Evolutionary conservation across 2,329 filamentous ascomycete genomes (phyloP).

Genomic region (Aspergillus versicolor): DNA sequence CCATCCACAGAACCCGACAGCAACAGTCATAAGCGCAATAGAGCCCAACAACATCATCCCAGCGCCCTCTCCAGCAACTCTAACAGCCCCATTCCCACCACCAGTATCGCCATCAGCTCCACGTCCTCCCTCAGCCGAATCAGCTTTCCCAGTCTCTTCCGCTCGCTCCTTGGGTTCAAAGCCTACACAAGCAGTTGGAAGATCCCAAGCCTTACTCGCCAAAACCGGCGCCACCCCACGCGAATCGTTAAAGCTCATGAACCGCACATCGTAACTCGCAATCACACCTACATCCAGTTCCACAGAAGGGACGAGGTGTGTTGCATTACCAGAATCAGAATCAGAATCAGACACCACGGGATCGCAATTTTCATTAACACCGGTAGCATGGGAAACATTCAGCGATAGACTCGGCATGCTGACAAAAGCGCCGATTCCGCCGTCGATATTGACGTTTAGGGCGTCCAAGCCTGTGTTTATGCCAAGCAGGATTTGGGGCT

Average conservation of each 20-base stretch:
- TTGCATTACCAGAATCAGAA: slow-evolving; percentile 12
- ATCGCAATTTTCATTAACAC: slow-evolving; percentile 22
- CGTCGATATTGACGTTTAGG: slow-evolving; percentile 9
- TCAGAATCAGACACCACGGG: too few species aligned
- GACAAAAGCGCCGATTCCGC: slow-evolving; percentile 23
- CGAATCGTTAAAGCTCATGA: slow-evolving; percentile 2
- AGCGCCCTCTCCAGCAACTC: neutral
- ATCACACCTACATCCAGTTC: slow-evolving; percentile 20
- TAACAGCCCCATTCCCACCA: neutral
- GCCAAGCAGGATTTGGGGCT: neutral
- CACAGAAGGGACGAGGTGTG: slow-evolving; percentile 17
- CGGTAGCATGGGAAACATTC: slow-evolving; percentile 18
- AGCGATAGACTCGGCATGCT: slow-evolving; percentile 22
- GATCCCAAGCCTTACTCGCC: slow-evolving; percentile 13
- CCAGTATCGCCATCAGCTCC: neutral
- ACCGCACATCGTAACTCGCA: slow-evolving; percentile 17
- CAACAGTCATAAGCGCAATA: neutral
- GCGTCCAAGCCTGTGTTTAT: neutral
- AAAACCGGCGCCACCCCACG: neutral
- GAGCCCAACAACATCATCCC: neutral
- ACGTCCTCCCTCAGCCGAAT: neutral
- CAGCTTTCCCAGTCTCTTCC: neutral
- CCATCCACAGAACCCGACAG: neutral
- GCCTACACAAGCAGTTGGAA: slow-evolving; percentile 20
- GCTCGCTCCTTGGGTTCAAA: slow-evolving; percentile 15